These are phyloP conservation scores for Penicillium brevicompactum DNA, from an alignment of 2,329 filamentous ascomycete genomes.

Conservation along the genomic window DNA sequence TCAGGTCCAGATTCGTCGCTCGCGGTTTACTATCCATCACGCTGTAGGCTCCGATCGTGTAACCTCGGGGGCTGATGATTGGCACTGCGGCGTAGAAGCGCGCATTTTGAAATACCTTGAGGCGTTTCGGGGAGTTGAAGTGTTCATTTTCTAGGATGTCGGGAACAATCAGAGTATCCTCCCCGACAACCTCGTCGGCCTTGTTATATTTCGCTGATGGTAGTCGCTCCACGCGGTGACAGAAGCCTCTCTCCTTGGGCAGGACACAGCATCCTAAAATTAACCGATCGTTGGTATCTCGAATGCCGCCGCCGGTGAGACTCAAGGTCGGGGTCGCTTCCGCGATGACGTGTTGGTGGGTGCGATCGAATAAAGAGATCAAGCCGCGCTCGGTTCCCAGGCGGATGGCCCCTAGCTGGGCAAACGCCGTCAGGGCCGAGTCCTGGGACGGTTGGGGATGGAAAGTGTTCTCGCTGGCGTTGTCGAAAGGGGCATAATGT, in stretches of 20 bases:
- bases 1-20: conserved; percentile 6
- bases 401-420: conserved; percentile 52
- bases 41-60: conserved; percentile 60
- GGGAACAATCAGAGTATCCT: conserved; percentile 25
- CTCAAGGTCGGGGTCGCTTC: conserved; percentile 51
- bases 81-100: conserved; percentile 60
- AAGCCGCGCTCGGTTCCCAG: conserved; percentile 48
- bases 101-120: conserved; percentile 30
- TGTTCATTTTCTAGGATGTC: conserved; percentile 37
- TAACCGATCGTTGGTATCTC: conserved; percentile 26
- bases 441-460: conserved; percentile 33
- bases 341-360: conserved; percentile 54
- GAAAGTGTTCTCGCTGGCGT: conserved; percentile 16
- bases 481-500: conserved; percentile 26
- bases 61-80: conserved; percentile 57
- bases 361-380: conserved; percentile 56
- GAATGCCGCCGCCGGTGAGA: conserved; percentile 29
- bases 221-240: conserved; percentile 23
- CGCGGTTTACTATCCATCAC: conserved; percentile 59
- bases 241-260: conserved; percentile 31
- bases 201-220: neutral
- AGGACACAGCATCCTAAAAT: conserved; percentile 34
- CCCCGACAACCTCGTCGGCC: neutral
- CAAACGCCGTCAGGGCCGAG: conserved; percentile 50
- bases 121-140: conserved; percentile 30